A percentile compares a stretch with the other conserved stretches of the same genome.
phyloP scores from a whole-genome alignment of 495 filamentous ascomycete species.

The Podospora conica region DNA sequence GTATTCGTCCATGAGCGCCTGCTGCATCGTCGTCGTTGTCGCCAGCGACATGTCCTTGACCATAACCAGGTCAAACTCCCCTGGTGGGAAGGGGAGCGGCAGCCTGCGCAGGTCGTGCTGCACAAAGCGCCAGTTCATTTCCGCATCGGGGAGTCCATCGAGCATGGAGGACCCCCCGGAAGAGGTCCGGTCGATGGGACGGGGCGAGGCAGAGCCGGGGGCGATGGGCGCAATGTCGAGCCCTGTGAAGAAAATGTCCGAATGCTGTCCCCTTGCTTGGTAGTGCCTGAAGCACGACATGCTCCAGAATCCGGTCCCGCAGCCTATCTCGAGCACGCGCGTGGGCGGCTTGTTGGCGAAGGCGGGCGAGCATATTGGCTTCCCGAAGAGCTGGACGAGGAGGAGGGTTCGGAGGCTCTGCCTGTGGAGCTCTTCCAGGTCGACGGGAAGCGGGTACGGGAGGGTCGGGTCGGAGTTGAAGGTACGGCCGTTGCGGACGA shows the following conservation, averaged over 20 bases:
- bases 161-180: slow-evolving; percentile 4
- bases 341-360: slow-evolving; percentile 59
- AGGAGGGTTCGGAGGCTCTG: slow-evolving; percentile 81
- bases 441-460: slow-evolving; percentile 79
- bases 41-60: slow-evolving; percentile 79
- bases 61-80: slow-evolving; percentile 85
- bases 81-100: slow-evolving; percentile 74
- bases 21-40: slow-evolving; percentile 55
- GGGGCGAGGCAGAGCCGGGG: slow-evolving; percentile 39
- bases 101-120: slow-evolving; percentile 74
- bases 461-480: slow-evolving; percentile 72
- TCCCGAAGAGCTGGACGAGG: slow-evolving; percentile 71
- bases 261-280: slow-evolving; percentile 48
- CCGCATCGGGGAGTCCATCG: slow-evolving; percentile 44
- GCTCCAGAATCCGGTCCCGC: slow-evolving; percentile 86
- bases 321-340: slow-evolving; percentile 79
- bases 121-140: slow-evolving; percentile 81
- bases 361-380: slow-evolving; percentile 67
- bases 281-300: slow-evolving; percentile 77
- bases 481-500: slow-evolving; percentile 67
- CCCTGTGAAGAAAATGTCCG: slow-evolving; percentile 65
- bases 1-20: slow-evolving; percentile 64
- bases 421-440: slow-evolving; percentile 79
- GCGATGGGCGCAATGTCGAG: slow-evolving; percentile 76
- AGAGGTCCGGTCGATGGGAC: slow-evolving; percentile 1